phyloP scores from a whole-genome alignment of 2,329 filamentous ascomycete genomes.

The Emergomyces orientalis region DNA sequence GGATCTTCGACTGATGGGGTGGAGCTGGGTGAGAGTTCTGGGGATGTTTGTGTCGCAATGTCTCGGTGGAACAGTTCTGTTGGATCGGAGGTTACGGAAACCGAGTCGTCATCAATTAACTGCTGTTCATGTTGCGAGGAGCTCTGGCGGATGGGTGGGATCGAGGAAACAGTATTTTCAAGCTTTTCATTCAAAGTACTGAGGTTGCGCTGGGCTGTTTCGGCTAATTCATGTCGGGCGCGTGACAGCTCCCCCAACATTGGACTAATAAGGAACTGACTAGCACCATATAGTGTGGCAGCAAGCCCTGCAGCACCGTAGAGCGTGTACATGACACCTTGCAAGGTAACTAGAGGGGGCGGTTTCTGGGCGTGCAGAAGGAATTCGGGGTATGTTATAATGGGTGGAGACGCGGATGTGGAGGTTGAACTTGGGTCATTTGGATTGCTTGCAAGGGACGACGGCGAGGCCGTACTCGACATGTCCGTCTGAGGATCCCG shows the following conservation, averaged over 20 bases:
- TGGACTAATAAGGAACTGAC: slow-evolving; percentile 50
- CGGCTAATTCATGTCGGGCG: slow-evolving; percentile 49
- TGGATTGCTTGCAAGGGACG: not conserved
- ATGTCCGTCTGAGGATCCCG: not conserved
- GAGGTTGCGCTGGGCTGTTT: slow-evolving; percentile 44
- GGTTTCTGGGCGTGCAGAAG: slow-evolving; percentile 50
- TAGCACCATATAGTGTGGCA: slow-evolving; percentile 48
- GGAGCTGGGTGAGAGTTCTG: slow-evolving; percentile 28
- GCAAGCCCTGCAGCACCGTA: slow-evolving; percentile 49
- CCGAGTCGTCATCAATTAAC: slow-evolving; percentile 30
- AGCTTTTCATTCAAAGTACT: slow-evolving; percentile 49
- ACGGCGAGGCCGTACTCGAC: not conserved
- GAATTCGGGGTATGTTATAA: slow-evolving; percentile 60
- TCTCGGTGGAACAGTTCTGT: slow-evolving; percentile 57
- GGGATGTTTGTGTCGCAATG: slow-evolving; percentile 52
- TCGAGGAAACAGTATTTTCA: slow-evolving; percentile 41
- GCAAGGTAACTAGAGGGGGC: slow-evolving; percentile 51
- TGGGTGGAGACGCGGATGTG: slow-evolving; percentile 38
- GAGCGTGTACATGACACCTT: slow-evolving; percentile 47
- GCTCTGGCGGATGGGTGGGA: slow-evolving; percentile 33
- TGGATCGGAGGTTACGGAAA: slow-evolving; percentile 47
- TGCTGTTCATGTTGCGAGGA: slow-evolving; percentile 18
- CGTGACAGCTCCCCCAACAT: slow-evolving; percentile 47
- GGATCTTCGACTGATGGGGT: slow-evolving; percentile 17
- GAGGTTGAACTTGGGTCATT: not conserved